These are phyloP conservation scores for Macrophomina tecta DNA, from an alignment of 2,329 filamentous ascomycete species.

Conservation along the genomic window DNA sequence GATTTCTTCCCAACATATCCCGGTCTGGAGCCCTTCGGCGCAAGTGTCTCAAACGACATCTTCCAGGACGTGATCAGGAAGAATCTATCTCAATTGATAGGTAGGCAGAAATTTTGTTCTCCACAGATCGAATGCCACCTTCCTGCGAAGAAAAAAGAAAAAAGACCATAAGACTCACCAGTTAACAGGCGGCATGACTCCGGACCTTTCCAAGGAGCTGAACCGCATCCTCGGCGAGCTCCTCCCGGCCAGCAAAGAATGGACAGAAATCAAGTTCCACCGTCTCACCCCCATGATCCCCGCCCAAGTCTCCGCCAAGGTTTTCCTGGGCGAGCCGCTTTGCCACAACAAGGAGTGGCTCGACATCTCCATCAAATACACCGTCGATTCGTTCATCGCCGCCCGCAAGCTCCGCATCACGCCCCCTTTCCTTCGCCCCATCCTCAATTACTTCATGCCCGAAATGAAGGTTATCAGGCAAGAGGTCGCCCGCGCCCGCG, in stretches of 20 bases:
- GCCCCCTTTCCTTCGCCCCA: slow-evolving; percentile 42
- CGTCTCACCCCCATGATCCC: slow-evolving; percentile 48
- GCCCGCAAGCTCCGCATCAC: slow-evolving; percentile 42
- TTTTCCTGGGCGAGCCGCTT: slow-evolving; percentile 48
- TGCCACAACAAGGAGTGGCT: slow-evolving; percentile 50
- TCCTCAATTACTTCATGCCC: slow-evolving; percentile 45
- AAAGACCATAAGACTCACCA: too few species aligned
- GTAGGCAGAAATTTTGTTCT: too few species aligned
- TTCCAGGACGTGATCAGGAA: slow-evolving; percentile 1
- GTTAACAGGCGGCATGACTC: slow-evolving; percentile 5
- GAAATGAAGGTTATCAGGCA: slow-evolving; percentile 34
- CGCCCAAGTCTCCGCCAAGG: slow-evolving; percentile 35
- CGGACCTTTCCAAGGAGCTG: not conserved
- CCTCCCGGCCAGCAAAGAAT: too few species aligned
- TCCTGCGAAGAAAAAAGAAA: too few species aligned
- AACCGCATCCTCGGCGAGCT: too few species aligned
- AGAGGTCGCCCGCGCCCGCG: slow-evolving; percentile 40
- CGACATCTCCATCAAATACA: slow-evolving; percentile 42
- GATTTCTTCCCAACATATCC: slow-evolving; percentile 12
- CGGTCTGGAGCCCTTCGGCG: not conserved
- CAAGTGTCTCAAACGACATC: not conserved
- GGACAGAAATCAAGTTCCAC: slow-evolving; percentile 33
- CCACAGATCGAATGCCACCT: too few species aligned
- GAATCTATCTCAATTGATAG: slow-evolving; percentile 4
- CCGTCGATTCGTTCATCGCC: slow-evolving; percentile 42